Evolutionary conservation across 2,329 filamentous ascomycete species (phyloP).

Genomic region (Ciborinia camelliae): DNA sequence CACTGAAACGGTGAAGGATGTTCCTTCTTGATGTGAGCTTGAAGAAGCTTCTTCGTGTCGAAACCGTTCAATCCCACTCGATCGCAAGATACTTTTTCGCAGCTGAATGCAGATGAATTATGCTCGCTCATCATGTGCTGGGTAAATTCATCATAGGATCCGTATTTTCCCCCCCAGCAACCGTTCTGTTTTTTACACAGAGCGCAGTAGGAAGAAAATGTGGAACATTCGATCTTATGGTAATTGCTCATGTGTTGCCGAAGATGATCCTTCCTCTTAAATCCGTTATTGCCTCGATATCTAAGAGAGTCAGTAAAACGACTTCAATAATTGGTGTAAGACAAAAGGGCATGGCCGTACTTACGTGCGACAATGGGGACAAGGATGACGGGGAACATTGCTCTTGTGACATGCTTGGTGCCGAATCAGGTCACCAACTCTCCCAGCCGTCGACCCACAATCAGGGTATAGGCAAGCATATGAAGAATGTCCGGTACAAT

Average conservation of each 20-base stretch:
- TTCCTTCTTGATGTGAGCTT: slow-evolving; percentile 24
- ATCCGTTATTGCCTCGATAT: slow-evolving; percentile 1
- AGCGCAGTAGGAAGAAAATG: too few relatives aligned
- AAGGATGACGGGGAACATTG: slow-evolving; percentile 9
- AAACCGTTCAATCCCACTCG: slow-evolving; percentile 10
- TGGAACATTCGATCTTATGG: slow-evolving; percentile 13
- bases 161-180: too few relatives aligned
- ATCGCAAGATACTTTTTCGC: not conserved
- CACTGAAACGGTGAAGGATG: slow-evolving; percentile 26
- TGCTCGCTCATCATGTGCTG: not conserved
- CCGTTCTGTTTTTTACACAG: too few relatives aligned
- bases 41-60: slow-evolving; percentile 15
- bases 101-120: slow-evolving; percentile 5
- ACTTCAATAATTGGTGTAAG: fast-evolving
- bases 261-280: slow-evolving; percentile 12
- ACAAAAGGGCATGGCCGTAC: not conserved
- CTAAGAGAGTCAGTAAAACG: not conserved
- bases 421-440: not conserved
- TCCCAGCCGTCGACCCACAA: not conserved
- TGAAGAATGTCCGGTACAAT: fast-evolving
- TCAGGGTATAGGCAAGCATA: slow-evolving; percentile 4
- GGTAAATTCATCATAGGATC: not conserved
- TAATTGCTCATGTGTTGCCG: not conserved
- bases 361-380: slow-evolving; percentile 10
- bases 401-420: slow-evolving; percentile 8